Evolutionary conservation across 208 protist genomes (phyloP).

Genomic region (Leishmania turanica): DNA sequence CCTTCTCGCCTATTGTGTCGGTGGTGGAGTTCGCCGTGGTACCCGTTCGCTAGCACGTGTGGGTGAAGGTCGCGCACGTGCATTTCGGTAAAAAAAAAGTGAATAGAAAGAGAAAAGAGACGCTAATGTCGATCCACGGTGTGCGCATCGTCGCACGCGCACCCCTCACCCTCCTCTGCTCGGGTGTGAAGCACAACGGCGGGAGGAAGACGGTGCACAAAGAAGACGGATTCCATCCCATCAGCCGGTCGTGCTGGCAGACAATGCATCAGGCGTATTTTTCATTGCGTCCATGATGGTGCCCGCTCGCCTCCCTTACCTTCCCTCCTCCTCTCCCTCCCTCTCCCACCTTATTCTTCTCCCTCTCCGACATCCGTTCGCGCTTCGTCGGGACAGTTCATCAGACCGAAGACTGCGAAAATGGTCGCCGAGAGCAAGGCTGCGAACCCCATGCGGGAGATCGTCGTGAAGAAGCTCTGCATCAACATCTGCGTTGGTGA

Average conservation of each 20-base stretch:
- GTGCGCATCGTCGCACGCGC: neutral
- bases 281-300: neutral
- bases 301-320: neutral
- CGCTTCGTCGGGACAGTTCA: constrained; percentile 15
- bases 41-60: neutral
- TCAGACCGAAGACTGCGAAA: constrained; percentile 36
- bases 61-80: too few species aligned
- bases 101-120: neutral
- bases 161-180: neutral
- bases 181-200: neutral
- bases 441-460: constrained; percentile 97
- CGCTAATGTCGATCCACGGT: neutral
- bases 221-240: neutral
- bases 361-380: neutral
- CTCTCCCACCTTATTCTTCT: constrained; percentile 7
- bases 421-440: constrained; percentile 89
- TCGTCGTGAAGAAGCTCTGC: constrained; percentile 99
- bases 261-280: neutral
- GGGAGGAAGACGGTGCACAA: neutral
- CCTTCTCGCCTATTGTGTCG: constrained; percentile 29
- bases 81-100: too few species aligned
- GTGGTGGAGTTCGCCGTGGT: constrained; percentile 29
- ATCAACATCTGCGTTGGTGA: constrained; percentile 99
- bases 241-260: neutral
- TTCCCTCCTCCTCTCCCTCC: neutral